These are phyloP conservation scores for Lachnellula suecica DNA, from an alignment of 2,329 filamentous ascomycete species.

Conservation along the genomic window DNA sequence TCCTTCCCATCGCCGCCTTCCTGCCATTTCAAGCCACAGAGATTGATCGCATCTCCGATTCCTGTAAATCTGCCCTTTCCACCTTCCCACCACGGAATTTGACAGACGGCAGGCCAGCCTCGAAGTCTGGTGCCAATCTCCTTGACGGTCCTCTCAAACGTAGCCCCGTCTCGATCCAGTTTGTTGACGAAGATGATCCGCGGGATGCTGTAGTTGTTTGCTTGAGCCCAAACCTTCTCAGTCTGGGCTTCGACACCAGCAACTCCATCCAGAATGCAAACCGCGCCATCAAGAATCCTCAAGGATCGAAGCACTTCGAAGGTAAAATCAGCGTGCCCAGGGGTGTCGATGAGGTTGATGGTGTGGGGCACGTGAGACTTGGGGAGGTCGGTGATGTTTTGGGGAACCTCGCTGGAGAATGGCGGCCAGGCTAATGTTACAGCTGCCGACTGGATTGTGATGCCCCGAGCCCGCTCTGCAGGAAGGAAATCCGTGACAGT, in stretches of 20 bases:
- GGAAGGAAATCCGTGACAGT: conserved; percentile 97
- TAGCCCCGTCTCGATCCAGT: conserved; percentile 77
- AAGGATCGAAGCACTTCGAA: conserved; percentile 94
- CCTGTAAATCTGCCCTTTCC: conserved; percentile 75
- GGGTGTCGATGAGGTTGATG: conserved; percentile 93
- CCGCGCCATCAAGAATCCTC: conserved; percentile 81
- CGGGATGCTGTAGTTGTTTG: conserved; percentile 81
- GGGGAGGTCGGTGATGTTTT: conserved; percentile 40
- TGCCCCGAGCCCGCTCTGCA: conserved; percentile 85
- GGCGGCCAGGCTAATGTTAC: conserved; percentile 95
- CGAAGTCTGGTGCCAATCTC: conserved; percentile 79
- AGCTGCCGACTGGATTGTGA: conserved; percentile 96
- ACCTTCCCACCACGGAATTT: conserved; percentile 89
- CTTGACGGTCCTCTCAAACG: conserved; percentile 80
- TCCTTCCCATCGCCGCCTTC: conserved; percentile 63
- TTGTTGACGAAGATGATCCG: conserved; percentile 83
- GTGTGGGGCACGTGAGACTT: conserved; percentile 60
- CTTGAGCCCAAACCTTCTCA: conserved; percentile 92
- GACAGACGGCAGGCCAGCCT: conserved; percentile 87
- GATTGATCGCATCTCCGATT: conserved; percentile 78
- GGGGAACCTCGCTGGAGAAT: conserved; percentile 22
- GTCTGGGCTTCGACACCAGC: conserved; percentile 96
- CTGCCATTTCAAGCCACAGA: conserved; percentile 74
- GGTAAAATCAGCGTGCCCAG: conserved; percentile 94
- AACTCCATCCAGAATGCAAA: conserved; percentile 91